Percentiles rank a stretch among this genome's conserved stretches.
Evolutionary conservation across 2,329 filamentous ascomycete genomes (phyloP).

Genomic region (Ophiostoma piceae): DNA sequence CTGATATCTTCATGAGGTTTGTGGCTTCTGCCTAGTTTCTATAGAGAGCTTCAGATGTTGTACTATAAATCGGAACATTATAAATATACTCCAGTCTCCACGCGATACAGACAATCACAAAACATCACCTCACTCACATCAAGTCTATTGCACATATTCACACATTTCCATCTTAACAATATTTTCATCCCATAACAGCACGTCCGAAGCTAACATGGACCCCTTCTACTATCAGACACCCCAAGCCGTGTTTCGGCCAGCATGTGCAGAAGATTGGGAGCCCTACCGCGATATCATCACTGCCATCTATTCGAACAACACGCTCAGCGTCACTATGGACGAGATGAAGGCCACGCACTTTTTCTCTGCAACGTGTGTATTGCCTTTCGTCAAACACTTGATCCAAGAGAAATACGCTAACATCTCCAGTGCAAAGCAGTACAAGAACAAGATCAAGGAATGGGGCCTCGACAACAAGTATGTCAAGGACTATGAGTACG

Average conservation of each 20-base stretch:
- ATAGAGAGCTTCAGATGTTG: background rate
- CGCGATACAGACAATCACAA: background rate
- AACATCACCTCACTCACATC: background rate
- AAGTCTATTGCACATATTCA: background rate
- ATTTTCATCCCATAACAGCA: background rate
- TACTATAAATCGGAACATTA: background rate
- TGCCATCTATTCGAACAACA: constrained; percentile 34
- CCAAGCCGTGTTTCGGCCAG: constrained; percentile 27
- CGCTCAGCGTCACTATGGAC: constrained; percentile 37
- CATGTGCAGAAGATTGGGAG: constrained; percentile 34
- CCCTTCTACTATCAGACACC: background rate
- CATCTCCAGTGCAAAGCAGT: constrained; percentile 28
- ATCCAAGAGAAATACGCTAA: background rate
- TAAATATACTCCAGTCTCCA: background rate
- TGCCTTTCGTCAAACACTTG: background rate
- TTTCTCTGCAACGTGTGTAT: constrained; percentile 34
- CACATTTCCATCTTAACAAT: background rate
- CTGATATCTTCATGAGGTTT: background rate
- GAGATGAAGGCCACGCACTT: constrained; percentile 32
- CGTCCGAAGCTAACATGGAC: constrained; percentile 4
- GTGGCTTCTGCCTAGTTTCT: background rate
- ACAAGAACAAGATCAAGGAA: constrained; percentile 35
- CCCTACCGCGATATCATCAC: constrained; percentile 32
- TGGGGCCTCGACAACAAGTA: constrained; percentile 36
- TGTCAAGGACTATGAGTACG: constrained; percentile 34